phyloP scores from a whole-genome alignment of 805 yeast species.

The Starmerella tilneyi region DNA sequence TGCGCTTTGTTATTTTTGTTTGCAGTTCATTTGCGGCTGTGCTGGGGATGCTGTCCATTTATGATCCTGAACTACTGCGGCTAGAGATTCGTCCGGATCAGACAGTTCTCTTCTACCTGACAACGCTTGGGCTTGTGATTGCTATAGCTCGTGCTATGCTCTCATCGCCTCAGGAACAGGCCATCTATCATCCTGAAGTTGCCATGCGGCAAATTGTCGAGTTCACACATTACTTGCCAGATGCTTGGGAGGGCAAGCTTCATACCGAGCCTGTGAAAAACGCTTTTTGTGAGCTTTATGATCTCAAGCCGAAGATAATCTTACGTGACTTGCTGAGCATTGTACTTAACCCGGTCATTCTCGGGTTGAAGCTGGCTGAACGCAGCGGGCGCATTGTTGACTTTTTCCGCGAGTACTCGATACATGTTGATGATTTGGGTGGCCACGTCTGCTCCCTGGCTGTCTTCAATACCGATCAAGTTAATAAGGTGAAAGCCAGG shows the following conservation, averaged over 20 bases:
- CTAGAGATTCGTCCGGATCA: constrained; percentile 76
- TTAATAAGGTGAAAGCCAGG: constrained; percentile 32
- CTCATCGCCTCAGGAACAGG: constrained; percentile 42
- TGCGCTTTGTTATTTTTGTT: constrained; percentile 58
- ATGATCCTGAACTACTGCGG: constrained; percentile 84
- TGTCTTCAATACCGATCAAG: constrained; percentile 70
- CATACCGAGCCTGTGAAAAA: constrained; percentile 77
- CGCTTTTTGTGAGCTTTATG: constrained; percentile 72
- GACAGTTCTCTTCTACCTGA: constrained; percentile 77
- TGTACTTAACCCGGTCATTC: constrained; percentile 75
- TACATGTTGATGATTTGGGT: constrained; percentile 90
- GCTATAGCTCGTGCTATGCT: constrained; percentile 69
- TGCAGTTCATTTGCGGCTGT: constrained; percentile 87
- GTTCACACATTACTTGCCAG: constrained; percentile 84
- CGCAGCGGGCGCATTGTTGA: constrained; percentile 70
- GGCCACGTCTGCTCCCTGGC: constrained; percentile 83
- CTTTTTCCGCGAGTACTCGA: constrained; percentile 79
- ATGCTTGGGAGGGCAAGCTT: constrained; percentile 71
- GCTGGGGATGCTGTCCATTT: constrained; percentile 59
- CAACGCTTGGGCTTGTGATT: constrained; percentile 78
- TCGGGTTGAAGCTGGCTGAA: constrained; percentile 72
- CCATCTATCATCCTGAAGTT: constrained; percentile 87
- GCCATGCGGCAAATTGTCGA: constrained; percentile 69
- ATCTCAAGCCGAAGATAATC: constrained; percentile 59
- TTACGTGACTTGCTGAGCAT: constrained; percentile 72